Evolutionary conservation across 352 stramenopile species (phyloP).

Genomic region (Hyaloperonospora brassicae): DNA sequence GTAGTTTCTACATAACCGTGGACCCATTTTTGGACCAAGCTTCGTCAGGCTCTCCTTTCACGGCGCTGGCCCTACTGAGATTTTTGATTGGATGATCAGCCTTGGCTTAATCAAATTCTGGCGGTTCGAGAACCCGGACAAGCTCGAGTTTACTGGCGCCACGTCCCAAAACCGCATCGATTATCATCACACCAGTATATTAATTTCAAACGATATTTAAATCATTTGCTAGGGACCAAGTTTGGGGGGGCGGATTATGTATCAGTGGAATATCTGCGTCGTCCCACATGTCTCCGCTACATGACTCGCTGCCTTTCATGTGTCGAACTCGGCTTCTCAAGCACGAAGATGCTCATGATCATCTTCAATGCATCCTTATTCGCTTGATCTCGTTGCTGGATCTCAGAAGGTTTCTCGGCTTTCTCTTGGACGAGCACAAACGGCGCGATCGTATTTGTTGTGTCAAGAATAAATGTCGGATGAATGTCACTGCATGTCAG

Average conservation of each 20-base stretch:
- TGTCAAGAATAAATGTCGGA: not conserved
- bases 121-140: not conserved
- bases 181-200: slow-evolving; percentile 1
- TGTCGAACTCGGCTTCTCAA: slow-evolving; percentile 5
- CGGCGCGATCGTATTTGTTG: slow-evolving; percentile 5
- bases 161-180: not conserved
- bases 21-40: slow-evolving; percentile 5
- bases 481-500: not conserved
- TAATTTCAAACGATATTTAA: not conserved
- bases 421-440: slow-evolving; percentile 9
- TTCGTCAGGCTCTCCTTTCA: not conserved
- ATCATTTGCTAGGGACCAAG: not conserved
- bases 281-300: not conserved
- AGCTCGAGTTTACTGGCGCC: not conserved
- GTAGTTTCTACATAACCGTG: slow-evolving; percentile 5
- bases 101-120: slow-evolving; percentile 5
- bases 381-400: not conserved
- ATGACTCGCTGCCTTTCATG: not conserved
- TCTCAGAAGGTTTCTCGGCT: not conserved
- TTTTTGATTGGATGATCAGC: slow-evolving; percentile 1
- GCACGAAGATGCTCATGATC: not conserved
- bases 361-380: not conserved
- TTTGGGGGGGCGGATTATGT: slow-evolving; percentile 2
- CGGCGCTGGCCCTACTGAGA: not conserved
- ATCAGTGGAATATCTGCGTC: not conserved